Conservation (phyloP, 371 early-diverging fungal species). For the Lichtheimia hyalospora region DNA sequence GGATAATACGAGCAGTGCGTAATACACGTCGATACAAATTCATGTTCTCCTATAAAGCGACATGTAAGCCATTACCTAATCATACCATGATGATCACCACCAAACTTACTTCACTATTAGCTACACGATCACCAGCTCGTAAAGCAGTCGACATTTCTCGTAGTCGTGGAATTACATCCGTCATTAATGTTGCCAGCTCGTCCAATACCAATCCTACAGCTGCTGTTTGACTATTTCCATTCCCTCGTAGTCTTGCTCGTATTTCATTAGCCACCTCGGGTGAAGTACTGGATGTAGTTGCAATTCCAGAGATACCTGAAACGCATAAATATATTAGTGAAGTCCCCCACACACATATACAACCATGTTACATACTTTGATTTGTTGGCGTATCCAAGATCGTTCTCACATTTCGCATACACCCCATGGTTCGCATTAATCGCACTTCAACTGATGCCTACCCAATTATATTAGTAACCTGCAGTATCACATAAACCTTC, state of each 20-base stretch:
- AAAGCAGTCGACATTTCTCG: conserved; percentile 32
- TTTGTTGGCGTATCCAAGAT: conserved; percentile 34
- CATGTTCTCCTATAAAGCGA: conserved; percentile 16
- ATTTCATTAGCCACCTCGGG: conserved; percentile 37
- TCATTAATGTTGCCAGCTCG: conserved; percentile 42
- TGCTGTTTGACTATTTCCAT: conserved; percentile 33
- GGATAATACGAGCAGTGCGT: conserved; percentile 46
- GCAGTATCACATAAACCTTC: neutral
- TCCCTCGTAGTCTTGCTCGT: conserved; percentile 30
- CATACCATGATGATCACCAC: neutral
- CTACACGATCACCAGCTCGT: conserved; percentile 24
- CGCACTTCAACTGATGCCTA: conserved; percentile 49
- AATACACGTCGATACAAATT: conserved; percentile 22
- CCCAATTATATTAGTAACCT: neutral
- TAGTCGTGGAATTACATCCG: conserved; percentile 31
- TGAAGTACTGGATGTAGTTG: conserved; percentile 22
- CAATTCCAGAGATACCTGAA: conserved; percentile 9
- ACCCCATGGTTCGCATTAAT: conserved; percentile 41
- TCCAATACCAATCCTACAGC: conserved; percentile 45
- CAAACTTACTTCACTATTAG: conserved; percentile 17
- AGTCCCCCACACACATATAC: neutral
- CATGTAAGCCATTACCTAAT: neutral
- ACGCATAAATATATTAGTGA: neutral
- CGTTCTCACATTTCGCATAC: conserved; percentile 43
- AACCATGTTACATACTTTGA: conserved; percentile 16